Evolutionary conservation across 2,329 filamentous ascomycete species (phyloP).

Genomic region (Xylaria sp.): DNA sequence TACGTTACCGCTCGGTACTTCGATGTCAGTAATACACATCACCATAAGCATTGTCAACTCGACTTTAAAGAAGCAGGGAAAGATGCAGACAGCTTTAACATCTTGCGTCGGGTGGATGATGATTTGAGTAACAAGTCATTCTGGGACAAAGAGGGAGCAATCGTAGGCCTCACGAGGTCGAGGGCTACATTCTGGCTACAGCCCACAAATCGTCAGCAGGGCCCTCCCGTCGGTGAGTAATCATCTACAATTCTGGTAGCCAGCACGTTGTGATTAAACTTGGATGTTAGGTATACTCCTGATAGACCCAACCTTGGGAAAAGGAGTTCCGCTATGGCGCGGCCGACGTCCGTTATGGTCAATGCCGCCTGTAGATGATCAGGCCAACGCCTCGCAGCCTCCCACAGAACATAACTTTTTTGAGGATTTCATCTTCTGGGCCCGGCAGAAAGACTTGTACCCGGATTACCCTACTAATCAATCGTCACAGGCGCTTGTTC

Average conservation of each 20-base stretch:
- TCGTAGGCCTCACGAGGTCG: constrained; percentile 40
- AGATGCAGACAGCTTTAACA: constrained; percentile 39
- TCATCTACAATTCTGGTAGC: background rate
- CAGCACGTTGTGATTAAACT: background rate
- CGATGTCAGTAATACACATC: background rate
- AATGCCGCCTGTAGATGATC: constrained; percentile 24
- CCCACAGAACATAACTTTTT: constrained; percentile 35
- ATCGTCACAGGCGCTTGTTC: constrained; percentile 27
- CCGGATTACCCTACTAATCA: background rate
- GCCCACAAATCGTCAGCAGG: background rate
- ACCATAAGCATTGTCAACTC: background rate
- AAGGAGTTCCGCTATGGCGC: constrained; percentile 42
- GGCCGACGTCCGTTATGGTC: constrained; percentile 41
- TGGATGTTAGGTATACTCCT: constrained; percentile 27
- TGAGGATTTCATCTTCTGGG: constrained; percentile 45
- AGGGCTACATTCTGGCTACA: constrained; percentile 45
- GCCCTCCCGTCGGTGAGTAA: constrained; percentile 21
- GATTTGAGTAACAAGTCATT: constrained; percentile 41
- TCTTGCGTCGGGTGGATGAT: constrained; percentile 40
- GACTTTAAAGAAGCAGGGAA: constrained; percentile 29
- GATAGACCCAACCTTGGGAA: constrained; percentile 33
- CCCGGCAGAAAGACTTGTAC: constrained; percentile 36
- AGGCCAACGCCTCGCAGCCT: background rate
- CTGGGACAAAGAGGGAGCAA: constrained; percentile 41
- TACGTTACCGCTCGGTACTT: constrained; percentile 44